Evolutionary conservation across 495 filamentous ascomycete species (phyloP), one percentile per base, ranked within the genome.

Genomic region (Xylaria venustula): DNA sequence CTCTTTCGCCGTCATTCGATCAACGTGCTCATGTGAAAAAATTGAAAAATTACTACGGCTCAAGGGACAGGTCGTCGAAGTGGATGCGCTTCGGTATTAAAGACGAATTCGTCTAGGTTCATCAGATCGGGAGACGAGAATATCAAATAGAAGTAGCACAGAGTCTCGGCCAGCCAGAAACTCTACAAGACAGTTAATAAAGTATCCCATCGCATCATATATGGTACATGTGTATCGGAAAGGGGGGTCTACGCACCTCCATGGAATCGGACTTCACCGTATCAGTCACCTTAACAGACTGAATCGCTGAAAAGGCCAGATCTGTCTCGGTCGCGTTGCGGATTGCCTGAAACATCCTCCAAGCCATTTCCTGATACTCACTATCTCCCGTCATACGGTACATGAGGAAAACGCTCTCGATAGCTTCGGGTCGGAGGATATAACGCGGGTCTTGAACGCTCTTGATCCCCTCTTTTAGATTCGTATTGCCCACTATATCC

Each of bases 61-160:
- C 26, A 40, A 20, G 47, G 40, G 37, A 3, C 6, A 2, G 67
- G 67, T 3, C 85, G 77, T 62, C 74, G 84, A 17, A 92, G 83
- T 2, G 88, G 85, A 77, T 92, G 89, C 14, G 89, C 89, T 72
- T 92, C 89, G 6, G 89, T 92, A 67, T 90, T 92, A 32, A 81
- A 62, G 11, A 76, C 71, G 56, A 66, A 76, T 28, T 79, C 70
- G 66, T 79, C 76, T 69, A 96, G 73, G 72, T 81, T 88, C 26
- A 93, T 74, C 50, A 86, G 71, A 61, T 83, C 79, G 4, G 88
- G 86, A 30, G 91, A 85, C 32, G 83, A 87, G 65, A 92, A 96
- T 53, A 92, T 84, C 48, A 95, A 69, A 64, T 92, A 95, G 61
- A 93, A 90, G 71, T 95, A 95, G 64, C 94, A 93, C 60, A 92